A percentile compares a stretch with the other conserved stretches of the same genome.
Conservation (phyloP, 2,329 filamentous ascomycete species). For the Ophiostoma ulmi region DNA sequence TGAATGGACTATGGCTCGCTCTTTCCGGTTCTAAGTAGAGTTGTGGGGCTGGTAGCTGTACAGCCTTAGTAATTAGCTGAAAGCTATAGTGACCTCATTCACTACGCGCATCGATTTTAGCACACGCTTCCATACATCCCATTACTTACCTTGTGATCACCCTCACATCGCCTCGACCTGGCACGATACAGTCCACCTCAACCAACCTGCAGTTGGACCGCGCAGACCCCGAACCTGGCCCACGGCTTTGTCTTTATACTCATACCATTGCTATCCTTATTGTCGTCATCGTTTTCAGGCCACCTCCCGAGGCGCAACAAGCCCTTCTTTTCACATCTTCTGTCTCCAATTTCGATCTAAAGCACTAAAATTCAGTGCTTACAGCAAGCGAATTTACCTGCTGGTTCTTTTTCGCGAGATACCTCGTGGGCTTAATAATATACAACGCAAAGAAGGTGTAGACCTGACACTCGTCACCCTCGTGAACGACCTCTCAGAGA, state of each 20-base stretch:
- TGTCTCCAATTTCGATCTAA: background rate
- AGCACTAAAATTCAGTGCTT: background rate
- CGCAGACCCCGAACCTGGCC: background rate
- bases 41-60: background rate
- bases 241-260: background rate
- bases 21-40: background rate
- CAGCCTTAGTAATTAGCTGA: background rate
- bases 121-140: slow-evolving; percentile 4
- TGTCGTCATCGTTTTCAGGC: background rate
- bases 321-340: background rate
- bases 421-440: background rate
- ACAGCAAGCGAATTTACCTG: background rate
- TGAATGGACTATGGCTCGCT: background rate
- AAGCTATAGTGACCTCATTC: slow-evolving; percentile 16
- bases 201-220: background rate
- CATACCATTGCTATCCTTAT: background rate
- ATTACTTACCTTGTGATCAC: background rate
- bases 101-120: background rate
- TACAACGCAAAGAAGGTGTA: background rate
- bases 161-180: background rate
- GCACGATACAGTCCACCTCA: background rate
- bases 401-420: background rate
- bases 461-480: background rate
- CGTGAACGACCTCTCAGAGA: background rate
- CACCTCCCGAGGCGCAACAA: background rate